Evolutionary conservation across 192 early-diverging fungal genomes (phyloP).

Genomic region (Bifiguratus adelaidae): DNA sequence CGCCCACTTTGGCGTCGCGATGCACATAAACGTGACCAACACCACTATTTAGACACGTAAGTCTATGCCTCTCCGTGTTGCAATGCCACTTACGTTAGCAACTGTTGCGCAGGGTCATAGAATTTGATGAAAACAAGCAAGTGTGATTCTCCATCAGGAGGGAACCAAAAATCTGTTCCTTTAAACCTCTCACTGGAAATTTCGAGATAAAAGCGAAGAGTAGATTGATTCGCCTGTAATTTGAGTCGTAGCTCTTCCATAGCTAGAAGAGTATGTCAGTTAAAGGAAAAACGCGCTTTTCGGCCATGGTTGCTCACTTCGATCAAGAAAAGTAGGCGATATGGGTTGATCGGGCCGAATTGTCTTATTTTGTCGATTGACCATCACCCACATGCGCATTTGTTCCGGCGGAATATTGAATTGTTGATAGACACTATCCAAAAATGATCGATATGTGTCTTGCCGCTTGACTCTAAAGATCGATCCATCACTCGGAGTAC

Average conservation of each 20-base stretch:
- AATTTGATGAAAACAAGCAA: constrained; percentile 80
- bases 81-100: constrained; percentile 40
- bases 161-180: no score
- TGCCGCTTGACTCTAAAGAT: no score
- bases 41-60: no score
- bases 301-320: constrained; percentile 5
- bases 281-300: not conserved
- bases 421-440: no score
- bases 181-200: not conserved
- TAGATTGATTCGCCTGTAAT: constrained; percentile 10
- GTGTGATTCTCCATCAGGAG: no score
- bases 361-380: constrained; percentile 87
- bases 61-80: no score
- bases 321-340: no score
- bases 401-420: constrained; percentile 31
- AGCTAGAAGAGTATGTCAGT: constrained; percentile 5
- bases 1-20: constrained; percentile 36
- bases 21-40: constrained; percentile 41
- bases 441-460: no score
- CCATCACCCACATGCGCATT: constrained; percentile 79
- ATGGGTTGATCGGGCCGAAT: constrained; percentile 71
- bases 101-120: constrained; percentile 53
- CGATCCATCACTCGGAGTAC: no score
- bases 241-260: constrained; percentile 11
- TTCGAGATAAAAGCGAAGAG: constrained; percentile 42